Evolutionary conservation across 768 basidiomycete genomes (phyloP), one percentile per base, ranked within the genome.

Genomic region (Dioszegia aurantiaca): DNA sequence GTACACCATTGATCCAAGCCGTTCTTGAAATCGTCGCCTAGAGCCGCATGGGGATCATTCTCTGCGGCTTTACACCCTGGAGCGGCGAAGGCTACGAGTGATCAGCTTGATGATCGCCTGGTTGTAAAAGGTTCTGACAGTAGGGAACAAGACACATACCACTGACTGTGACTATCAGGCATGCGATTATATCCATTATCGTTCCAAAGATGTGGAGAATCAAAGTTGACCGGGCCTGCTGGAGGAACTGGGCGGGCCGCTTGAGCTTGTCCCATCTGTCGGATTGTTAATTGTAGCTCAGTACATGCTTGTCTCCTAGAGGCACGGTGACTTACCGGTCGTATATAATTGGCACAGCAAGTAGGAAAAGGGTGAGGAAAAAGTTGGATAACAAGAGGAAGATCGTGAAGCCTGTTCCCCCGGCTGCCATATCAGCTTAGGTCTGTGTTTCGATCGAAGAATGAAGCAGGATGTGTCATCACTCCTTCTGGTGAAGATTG

Each of bases 31-130:
- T 55, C 63, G 58, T 81, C 83, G 19, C 87, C 86, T 12, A 84
- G 81, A 48, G 80, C 80, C 0, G 85, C 86, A 72, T 90, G 82
- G 3, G 92, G 93, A 67, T 95, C 92, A 3, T 88, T 84, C 51
- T 80, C 79, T 0, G 90, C 74, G 62, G 94, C 80, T 77, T 94
- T 94, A 80, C 92, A 97, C 0, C 92, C 92, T 1, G 88, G 77
- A 72, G 91, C 80, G 16, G 92, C 90, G 85, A 87, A 95, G 0
- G 88, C 89, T 55, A 86, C 27, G 16, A 31, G 4, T 17, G 14
- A 27, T 37, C 24, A 47, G 46, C 27, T 42, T n/a, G n/a, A 4
- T 27, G 16, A 24, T 19, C 45, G 5, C 39, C 21, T 17, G 21
- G 4, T n/a, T 12, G 10, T 2, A 36, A 16, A 5, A 37, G 21